Conservation (phyloP, 768 basidiomycete genomes). For the Mycena maculata region DNA sequence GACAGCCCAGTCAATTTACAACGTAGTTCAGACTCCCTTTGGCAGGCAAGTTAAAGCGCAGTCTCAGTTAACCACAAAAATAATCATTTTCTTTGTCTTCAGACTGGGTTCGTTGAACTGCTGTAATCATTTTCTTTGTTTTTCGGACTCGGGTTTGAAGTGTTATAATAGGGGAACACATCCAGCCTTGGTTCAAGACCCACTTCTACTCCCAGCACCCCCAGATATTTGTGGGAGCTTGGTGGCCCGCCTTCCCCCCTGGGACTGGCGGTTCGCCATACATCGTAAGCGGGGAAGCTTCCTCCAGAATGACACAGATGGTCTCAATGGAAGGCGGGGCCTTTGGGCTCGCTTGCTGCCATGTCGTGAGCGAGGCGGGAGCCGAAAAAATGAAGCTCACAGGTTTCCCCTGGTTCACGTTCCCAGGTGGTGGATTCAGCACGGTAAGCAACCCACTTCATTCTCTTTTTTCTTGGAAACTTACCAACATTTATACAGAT, state of each 20-base stretch:
- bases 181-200: constrained; percentile 43
- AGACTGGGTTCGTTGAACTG: constrained; percentile 44
- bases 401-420: constrained; percentile 44
- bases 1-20: constrained; percentile 45
- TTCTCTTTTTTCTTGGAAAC: neutral
- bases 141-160: no score
- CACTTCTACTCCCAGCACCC: constrained; percentile 47
- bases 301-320: constrained; percentile 44
- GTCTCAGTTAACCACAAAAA: no score
- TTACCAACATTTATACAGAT: constrained; percentile 35
- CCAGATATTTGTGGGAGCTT: constrained; percentile 45
- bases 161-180: no score
- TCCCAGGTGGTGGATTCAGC: constrained; percentile 43
- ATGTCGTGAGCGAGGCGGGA: constrained; percentile 42
- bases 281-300: constrained; percentile 45
- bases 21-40: constrained; percentile 44
- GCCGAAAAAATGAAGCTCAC: constrained; percentile 45
- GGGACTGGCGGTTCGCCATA: constrained; percentile 42
- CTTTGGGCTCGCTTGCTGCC: constrained; percentile 44
- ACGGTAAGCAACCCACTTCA: constrained; percentile 27
- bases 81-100: no score
- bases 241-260: constrained; percentile 47
- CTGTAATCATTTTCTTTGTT: constrained; percentile 44
- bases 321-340: constrained; percentile 47
- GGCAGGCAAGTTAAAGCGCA: constrained; percentile 33